Evolutionary conservation across 331 rosid genomes (phyloP), one percentile per base, ranked within the genome.

Genomic region (Quercus phellos): DNA sequence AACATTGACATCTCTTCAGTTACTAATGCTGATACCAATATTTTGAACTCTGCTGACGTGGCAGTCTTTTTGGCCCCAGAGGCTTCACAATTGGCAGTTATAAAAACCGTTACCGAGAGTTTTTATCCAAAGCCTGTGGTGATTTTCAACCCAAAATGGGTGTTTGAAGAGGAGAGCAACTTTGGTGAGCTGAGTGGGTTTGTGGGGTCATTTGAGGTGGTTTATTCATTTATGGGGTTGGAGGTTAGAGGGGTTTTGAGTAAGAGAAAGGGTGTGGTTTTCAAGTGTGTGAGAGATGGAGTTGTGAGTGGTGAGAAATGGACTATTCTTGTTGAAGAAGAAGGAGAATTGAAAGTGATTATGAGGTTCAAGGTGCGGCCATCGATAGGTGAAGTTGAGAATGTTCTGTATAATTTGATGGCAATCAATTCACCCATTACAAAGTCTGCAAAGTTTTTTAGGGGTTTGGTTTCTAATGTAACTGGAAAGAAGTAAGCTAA

Each of bases 361-460:
- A 88, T 96, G 1, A 84, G 79, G 22, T 91, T 95, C 80, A 90
- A 86, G 83, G 55, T 76, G 1, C 84, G 98, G 76, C 96, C 94
- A 59, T 86, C 88, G 2, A 86, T 90, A 19, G 84, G 59, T 4
- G 97, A 95, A 79, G 97, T 95, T 72, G 96, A 93, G 90, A 91
- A 66, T 82, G 96, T 91, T 19, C 74, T 95, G 87, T 90, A 95
- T 74, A 95, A 93, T 75, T 73, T 95, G 83, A 91, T 93, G 97
- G 96, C 99, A 19, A 84, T 91, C 70, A 95, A 93, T 80, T 95
- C 98, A 0, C 98, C 97, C 0, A 85, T 95, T 35, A 93, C 99
- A 3, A 91, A 93, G 80, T 92, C 98, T 24, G 94, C 92, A 1
- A 91, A 87, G 82, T 91, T 93, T 85, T 81, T 95, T 68, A 93